Conservation (phyloP, 208 protist species). For the Acanthamoeba triangularis region DNA sequence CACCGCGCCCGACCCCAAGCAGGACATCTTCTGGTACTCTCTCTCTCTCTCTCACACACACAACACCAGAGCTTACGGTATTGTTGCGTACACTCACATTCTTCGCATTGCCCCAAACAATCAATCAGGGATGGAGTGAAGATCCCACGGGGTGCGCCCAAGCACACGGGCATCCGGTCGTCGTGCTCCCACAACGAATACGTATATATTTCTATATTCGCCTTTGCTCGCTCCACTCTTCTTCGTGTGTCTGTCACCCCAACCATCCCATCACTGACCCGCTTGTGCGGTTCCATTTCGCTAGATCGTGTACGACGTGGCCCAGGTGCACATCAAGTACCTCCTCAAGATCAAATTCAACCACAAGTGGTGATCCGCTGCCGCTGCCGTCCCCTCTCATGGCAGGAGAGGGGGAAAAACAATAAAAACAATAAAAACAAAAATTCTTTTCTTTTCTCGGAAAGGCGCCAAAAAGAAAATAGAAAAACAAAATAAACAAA, state of each 20-base stretch:
- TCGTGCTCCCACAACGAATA: constrained; percentile 50
- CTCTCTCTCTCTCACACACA: no score
- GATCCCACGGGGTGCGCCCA: neutral
- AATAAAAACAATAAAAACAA: neutral
- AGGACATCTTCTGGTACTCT: neutral
- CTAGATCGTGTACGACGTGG: neutral
- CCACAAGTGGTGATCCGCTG: constrained; percentile 12
- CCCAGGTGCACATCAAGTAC: constrained; percentile 9
- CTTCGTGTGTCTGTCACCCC: no score
- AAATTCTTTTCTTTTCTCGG: neutral
- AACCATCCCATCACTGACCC: no score
- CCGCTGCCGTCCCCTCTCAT: neutral
- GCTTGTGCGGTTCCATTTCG: no score
- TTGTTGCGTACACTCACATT: neutral
- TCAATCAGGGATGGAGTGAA: neutral
- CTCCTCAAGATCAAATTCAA: constrained; percentile 31
- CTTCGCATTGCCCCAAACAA: neutral
- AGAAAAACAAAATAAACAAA: neutral
- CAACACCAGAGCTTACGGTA: no score
- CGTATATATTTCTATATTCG: neutral
- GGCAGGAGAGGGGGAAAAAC: neutral
- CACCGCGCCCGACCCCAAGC: constrained; percentile 28
- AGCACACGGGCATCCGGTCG: constrained; percentile 39
- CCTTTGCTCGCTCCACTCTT: neutral
- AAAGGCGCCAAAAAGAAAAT: neutral